These are phyloP conservation scores for Tetracladium setigerum DNA, from an alignment of 495 filamentous ascomycete species.

Conservation along the genomic window DNA sequence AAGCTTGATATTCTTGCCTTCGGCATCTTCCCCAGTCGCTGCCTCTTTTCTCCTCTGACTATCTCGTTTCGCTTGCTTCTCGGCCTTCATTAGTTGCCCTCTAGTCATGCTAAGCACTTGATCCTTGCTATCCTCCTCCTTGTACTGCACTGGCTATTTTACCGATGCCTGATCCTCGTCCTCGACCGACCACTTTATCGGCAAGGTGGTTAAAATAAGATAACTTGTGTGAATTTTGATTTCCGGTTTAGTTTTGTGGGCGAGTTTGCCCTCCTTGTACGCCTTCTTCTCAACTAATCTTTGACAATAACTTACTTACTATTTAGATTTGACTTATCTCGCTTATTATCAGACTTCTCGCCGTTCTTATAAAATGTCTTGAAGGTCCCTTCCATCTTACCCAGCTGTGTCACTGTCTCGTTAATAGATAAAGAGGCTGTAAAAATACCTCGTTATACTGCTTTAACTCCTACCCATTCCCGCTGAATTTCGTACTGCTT, in stretches of 20 bases:
- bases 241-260: conserved; percentile 76
- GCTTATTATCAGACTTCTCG: conserved; percentile 15
- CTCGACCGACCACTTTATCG: conserved; percentile 72
- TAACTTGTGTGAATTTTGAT: conserved; percentile 94
- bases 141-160: conserved; percentile 46
- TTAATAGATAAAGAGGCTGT: conserved; percentile 58
- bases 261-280: conserved; percentile 57
- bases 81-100: conserved; percentile 46
- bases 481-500: conserved; percentile 71
- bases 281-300: conserved; percentile 18
- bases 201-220: conserved; percentile 86
- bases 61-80: conserved; percentile 40
- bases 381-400: conserved; percentile 61
- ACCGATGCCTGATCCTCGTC: conserved; percentile 62
- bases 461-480: conserved; percentile 62
- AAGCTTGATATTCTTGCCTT: too few relatives aligned
- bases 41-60: conserved; percentile 26
- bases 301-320: conserved; percentile 16
- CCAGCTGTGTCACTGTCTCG: conserved; percentile 65
- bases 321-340: conserved; percentile 18
- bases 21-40: too few relatives aligned
- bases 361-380: conserved; percentile 42
- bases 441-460: conserved; percentile 48
- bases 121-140: conserved; percentile 22
- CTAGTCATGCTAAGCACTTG: conserved; percentile 41